Evolutionary conservation across 768 basidiomycete species (phyloP).

Genomic region (Tulasnella sp.): DNA sequence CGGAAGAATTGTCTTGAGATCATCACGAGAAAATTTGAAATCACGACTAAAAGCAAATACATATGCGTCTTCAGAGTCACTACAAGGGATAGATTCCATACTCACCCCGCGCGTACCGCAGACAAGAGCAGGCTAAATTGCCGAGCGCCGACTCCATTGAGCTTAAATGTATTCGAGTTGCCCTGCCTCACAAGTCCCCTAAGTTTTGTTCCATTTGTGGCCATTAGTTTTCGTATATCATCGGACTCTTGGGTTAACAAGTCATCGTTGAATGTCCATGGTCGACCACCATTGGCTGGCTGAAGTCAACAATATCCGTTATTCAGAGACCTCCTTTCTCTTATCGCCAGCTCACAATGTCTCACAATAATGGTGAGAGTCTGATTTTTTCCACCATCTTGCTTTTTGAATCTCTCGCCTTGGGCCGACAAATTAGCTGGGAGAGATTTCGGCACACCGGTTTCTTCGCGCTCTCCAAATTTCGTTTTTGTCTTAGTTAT

Average conservation of each 20-base stretch:
- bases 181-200: neutral
- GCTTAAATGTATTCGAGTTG: neutral
- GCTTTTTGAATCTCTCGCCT: too few relatives aligned
- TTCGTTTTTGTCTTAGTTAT: too few relatives aligned
- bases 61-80: neutral
- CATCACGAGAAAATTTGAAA: neutral
- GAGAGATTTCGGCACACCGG: too few relatives aligned
- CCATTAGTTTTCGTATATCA: too few relatives aligned
- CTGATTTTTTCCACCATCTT: too few relatives aligned
- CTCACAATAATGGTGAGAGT: too few relatives aligned
- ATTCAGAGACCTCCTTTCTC: too few relatives aligned
- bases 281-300: neutral
- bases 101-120: neutral
- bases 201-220: too few relatives aligned
- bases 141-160: neutral
- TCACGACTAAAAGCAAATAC: neutral
- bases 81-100: neutral
- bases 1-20: neutral
- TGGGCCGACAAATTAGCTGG: too few relatives aligned
- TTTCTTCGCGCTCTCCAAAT: too few relatives aligned
- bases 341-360: too few relatives aligned
- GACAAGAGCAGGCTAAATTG: neutral
- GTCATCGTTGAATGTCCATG: neutral
- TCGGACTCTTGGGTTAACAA: neutral
- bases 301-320: neutral